phyloP scores from a whole-genome alignment of 495 filamentous ascomycete genomes.

The Hypomontagnella monticulosa region DNA sequence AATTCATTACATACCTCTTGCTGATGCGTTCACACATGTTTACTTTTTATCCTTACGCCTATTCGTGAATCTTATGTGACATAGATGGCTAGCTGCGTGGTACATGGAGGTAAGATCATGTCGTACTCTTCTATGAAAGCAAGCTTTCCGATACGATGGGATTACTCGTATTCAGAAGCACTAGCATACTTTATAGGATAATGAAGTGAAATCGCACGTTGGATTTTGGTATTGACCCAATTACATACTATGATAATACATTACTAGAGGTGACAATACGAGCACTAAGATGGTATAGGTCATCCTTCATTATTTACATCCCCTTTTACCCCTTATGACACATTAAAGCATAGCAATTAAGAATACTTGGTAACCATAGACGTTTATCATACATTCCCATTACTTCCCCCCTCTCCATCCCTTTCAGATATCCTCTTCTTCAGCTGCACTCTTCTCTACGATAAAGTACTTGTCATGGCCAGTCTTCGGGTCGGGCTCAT shows the following conservation, averaged over 20 bases:
- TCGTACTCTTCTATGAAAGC: too few relatives aligned
- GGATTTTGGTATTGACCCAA: too few relatives aligned
- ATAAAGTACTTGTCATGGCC: slow-evolving; percentile 70
- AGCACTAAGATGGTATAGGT: neutral
- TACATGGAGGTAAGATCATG: too few relatives aligned
- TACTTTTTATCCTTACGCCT: too few relatives aligned
- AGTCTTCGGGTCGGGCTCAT: slow-evolving; percentile 62
- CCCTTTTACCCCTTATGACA: neutral
- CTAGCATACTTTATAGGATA: too few relatives aligned
- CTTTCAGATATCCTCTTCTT: slow-evolving; percentile 67
- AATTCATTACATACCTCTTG: slow-evolving; percentile 24
- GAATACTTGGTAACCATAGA: neutral
- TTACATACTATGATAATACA: neutral
- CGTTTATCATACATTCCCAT: neutral
- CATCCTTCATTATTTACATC: neutral
- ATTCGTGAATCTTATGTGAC: neutral
- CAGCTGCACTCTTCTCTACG: slow-evolving; percentile 66
- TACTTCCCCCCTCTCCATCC: neutral
- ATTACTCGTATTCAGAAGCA: too few relatives aligned
- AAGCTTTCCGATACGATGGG: too few relatives aligned
- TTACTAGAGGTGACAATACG: neutral
- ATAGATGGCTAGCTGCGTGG: neutral
- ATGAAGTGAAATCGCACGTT: too few relatives aligned
- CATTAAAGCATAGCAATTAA: neutral
- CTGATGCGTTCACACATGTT: neutral